Evolutionary conservation across 345 rosid species (phyloP), one percentile per base, ranked within the genome.

Genomic region (Syzygium jambos): DNA sequence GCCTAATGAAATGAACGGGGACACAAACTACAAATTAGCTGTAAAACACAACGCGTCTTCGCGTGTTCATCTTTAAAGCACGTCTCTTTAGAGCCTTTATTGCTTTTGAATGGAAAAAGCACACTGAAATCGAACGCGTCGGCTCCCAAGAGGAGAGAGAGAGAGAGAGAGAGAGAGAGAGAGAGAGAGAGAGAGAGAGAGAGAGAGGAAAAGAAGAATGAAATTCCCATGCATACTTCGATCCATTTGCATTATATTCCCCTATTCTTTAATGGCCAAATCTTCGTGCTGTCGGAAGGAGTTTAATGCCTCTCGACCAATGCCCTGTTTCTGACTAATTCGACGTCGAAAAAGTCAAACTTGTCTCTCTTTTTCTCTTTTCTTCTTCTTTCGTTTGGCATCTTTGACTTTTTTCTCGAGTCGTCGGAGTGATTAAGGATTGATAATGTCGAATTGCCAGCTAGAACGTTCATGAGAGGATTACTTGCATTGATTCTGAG

Each of bases 21-120:
- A 55, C n/a, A 43, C 11, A 13, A 46, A 9, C 30, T 38, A 17
- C 53, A 63, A 30, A 63, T 84, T 84, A 88, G 90, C 88, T 86
- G 88, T 88, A 68, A 57, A 43, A 34, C 23, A 9, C 82, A 73
- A 88, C 90, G 90, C 90, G 90, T 88, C 83, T 86, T 83, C 73
- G 85, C 65, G 6, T 43, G 7, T 29, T 5, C 52, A 5, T 29
- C 43, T 30, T 30, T 30, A 16, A 34, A 4, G 52, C 52, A 19
- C n/a, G 53, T 25, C 89, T 85, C 87, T 54, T 9, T 59, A 61
- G 29, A 41, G 68, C 84, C 87, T 86, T 88, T 52, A 88, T 52
- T 86, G 86, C 88, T 86, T 88, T 83, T 15, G 86, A 43, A 43
- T 43, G 46, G 46, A 13, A 61, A 85, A 84, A 86, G 84, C 86